Conservation (phyloP, 805 yeast genomes). For the Metschnikowia kofuensis region DNA sequence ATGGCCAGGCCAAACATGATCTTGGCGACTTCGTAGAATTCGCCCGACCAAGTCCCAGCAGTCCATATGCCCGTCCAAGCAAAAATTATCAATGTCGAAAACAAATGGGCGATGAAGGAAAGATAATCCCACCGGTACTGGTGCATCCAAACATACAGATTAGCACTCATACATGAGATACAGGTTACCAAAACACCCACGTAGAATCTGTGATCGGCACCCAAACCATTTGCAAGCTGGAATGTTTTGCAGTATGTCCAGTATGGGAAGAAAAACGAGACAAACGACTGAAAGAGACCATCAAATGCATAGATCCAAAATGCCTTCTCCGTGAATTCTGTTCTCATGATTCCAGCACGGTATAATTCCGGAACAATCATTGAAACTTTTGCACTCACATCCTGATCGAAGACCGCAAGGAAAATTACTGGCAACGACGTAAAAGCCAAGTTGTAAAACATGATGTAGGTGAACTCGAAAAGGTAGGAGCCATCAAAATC, state of each 20-base stretch:
- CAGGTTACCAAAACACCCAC: conserved; percentile 67
- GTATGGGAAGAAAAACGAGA: conserved; percentile 69
- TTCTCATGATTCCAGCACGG: conserved; percentile 60
- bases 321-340: conserved; percentile 58
- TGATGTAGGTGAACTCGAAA: conserved; percentile 73
- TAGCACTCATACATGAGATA: conserved; percentile 66
- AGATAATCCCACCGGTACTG: conserved; percentile 85
- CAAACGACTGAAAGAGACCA: conserved; percentile 68
- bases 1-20: conserved; percentile 53
- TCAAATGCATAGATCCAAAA: conserved; percentile 64
- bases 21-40: conserved; percentile 63
- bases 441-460: conserved; percentile 77
- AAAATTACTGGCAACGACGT: conserved; percentile 77
- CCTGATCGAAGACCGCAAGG: conserved; percentile 73
- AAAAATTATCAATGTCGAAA: conserved; percentile 60
- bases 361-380: conserved; percentile 70
- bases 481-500: conserved; percentile 74
- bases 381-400: conserved; percentile 63
- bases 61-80: conserved; percentile 86
- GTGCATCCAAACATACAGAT: conserved; percentile 60
- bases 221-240: conserved; percentile 49
- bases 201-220: conserved; percentile 68
- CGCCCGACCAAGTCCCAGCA: conserved; percentile 46
- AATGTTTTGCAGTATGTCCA: conserved; percentile 45
- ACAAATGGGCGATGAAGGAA: conserved; percentile 48